Evolutionary conservation across 192 early-diverging fungal genomes (phyloP).

Genomic region (Coemansia sp.): DNA sequence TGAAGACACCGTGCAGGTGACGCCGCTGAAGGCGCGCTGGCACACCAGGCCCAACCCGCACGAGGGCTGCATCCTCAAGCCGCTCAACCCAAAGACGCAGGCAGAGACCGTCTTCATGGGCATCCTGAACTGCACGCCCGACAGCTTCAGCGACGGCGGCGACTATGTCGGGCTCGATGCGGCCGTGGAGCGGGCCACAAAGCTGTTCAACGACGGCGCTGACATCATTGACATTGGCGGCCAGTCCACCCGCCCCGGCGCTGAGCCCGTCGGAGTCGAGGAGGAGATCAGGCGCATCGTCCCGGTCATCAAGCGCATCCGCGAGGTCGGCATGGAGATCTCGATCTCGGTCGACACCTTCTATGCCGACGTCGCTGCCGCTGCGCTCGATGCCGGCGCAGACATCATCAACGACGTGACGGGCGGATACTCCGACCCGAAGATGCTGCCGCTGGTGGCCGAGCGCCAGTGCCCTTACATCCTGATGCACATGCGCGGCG

Average conservation of each 20-base stretch:
- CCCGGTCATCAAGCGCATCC: conserved; percentile 79
- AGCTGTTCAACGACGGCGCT: conserved; percentile 74
- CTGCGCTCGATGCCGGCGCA: conserved; percentile 87
- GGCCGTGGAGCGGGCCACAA: conserved; percentile 66
- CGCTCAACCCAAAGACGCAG: conserved; percentile 47
- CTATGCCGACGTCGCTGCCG: conserved; percentile 78
- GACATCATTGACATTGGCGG: conserved; percentile 97
- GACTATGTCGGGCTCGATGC: conserved; percentile 59
- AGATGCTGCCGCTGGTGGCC: conserved; percentile 80
- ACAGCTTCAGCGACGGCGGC: conserved; percentile 96
- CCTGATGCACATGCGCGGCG: conserved; percentile 99
- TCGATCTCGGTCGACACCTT: conserved; percentile 96
- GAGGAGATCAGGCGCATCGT: conserved; percentile 83
- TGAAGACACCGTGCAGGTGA: conserved; percentile 52
- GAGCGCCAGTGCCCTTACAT: conserved; percentile 78
- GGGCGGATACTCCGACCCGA: conserved; percentile 76
- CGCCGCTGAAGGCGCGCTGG: conserved; percentile 38
- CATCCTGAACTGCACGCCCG: conserved; percentile 95
- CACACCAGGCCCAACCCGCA: conserved; percentile 16
- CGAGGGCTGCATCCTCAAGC: conserved; percentile 55
- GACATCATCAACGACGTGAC: conserved; percentile 95
- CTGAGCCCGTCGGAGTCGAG: conserved; percentile 68
- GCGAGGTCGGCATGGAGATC: conserved; percentile 56
- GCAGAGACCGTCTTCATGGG: conserved; percentile 88
- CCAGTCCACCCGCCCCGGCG: conserved; percentile 86